Evolutionary conservation across 805 yeast genomes (phyloP), one percentile per base, ranked within the genome.

Genomic region (Hermanozyma aechmeae): DNA sequence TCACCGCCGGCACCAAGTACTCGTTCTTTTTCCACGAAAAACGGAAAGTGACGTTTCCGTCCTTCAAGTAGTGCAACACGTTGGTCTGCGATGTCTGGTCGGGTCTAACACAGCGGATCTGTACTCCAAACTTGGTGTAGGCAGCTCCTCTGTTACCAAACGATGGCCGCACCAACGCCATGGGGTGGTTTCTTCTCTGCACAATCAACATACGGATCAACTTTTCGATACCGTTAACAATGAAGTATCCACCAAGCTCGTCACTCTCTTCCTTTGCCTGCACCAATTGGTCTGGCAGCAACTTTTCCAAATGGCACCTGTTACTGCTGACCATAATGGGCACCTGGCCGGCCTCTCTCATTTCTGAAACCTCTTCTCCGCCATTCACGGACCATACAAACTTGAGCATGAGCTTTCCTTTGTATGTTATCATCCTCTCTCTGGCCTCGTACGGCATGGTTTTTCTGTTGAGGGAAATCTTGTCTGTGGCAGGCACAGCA

Each of bases 21-120:
- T 92, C 98, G 54, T 85, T 89, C 50, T 92, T 92, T 48, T 87
- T 76, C 97, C 97, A 92, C 5, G 96, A 82, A 52, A 92, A 92
- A 53, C 98, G 72, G 67, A 92, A 85, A 2, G 96, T 87, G 32
- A 87, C 95, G 48, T 82, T 89, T 61, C 98, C 98, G 50, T 92
- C 96, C 46, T 74, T 81, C 48, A 92, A 71, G 54, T 92, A 92
- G 56, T 92, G 98, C 51, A 92, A 67, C n/a, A 87, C 97, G 51
- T 89, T 92, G 4, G 97, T 86, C 60, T 87, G 96, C 13, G 98
- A 87, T 13, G 96, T 82, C 64, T 92, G 97, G 58, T 92, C 98
- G 4, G 95, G 94, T 52, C 98, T 76, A 3, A 86, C 96, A 37
- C 80, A 75, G 61, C 98, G 76, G 37, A 92, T 80, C 63, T 87